phyloP scores from a whole-genome alignment of 2,329 filamentous ascomycete species.

The Verticillium isaacii region DNA sequence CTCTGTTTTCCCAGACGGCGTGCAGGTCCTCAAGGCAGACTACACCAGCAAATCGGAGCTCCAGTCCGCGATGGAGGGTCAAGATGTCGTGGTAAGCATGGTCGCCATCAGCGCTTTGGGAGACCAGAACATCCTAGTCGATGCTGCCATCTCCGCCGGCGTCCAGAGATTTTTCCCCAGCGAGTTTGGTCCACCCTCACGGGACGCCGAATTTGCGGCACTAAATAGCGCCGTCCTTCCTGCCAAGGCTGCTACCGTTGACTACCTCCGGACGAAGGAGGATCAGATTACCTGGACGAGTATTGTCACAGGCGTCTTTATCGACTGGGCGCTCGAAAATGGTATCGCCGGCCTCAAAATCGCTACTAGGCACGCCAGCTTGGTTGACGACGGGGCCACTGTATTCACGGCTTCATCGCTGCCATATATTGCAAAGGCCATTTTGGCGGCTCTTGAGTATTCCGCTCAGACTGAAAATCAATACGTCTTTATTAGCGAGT shows the following conservation, averaged over 20 bases:
- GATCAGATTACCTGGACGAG: conserved; percentile 1
- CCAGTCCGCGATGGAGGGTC: conserved; percentile 33
- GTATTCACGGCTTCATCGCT: background rate
- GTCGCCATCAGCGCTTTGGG: conserved; percentile 31
- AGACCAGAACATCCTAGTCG: conserved; percentile 33
- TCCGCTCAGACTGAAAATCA: background rate
- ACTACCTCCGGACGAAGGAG: conserved; percentile 3
- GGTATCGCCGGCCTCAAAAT: conserved; percentile 12
- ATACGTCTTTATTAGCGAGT: background rate
- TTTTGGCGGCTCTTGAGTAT: background rate
- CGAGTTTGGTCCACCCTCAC: conserved; percentile 38
- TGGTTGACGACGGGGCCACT: conserved; percentile 2
- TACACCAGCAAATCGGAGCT: background rate
- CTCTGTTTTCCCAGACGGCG: conserved; percentile 23
- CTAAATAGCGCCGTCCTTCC: background rate
- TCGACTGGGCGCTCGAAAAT: conserved; percentile 17
- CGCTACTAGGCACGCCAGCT: conserved; percentile 7
- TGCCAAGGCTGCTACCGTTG: background rate
- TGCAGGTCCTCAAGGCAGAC: conserved; percentile 13
- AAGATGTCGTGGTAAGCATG: conserved; percentile 48
- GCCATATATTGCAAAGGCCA: background rate
- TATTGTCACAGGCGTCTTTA: conserved; percentile 16
- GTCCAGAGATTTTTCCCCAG: conserved; percentile 59
- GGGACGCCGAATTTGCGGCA: background rate
- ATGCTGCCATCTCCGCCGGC: conserved; percentile 53